Conservation (phyloP, 2,329 filamentous ascomycete species). For the Monascus ruber region DNA sequence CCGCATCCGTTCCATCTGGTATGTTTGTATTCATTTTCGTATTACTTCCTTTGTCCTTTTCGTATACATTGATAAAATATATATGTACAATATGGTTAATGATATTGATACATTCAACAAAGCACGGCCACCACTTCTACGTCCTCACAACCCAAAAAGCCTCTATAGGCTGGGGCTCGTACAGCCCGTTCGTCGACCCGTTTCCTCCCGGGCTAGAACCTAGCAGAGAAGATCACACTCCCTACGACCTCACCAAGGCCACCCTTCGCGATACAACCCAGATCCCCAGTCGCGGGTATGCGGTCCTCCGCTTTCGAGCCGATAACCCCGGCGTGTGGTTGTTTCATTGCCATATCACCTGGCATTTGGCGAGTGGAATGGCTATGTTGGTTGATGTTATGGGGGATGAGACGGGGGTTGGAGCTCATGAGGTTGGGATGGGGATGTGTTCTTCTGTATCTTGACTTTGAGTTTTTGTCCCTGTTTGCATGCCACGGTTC, state of each 20-base stretch:
- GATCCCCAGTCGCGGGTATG: slow-evolving; percentile 43
- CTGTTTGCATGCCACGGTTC: no score
- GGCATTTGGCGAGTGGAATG: slow-evolving; percentile 39
- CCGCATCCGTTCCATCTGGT: slow-evolving; percentile 41
- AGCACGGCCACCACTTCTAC: slow-evolving; percentile 28
- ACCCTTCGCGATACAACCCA: slow-evolving; percentile 45
- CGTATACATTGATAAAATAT: not conserved
- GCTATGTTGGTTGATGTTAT: slow-evolving; percentile 29
- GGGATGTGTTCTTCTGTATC: slow-evolving; percentile 1
- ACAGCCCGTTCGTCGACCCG: slow-evolving; percentile 22
- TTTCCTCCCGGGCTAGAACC: slow-evolving; percentile 13
- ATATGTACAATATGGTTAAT: not conserved
- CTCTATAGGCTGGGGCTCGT: slow-evolving; percentile 26
- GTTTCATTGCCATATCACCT: slow-evolving; percentile 42
- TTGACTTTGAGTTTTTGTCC: not conserved
- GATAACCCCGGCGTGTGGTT: slow-evolving; percentile 43
- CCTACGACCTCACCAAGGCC: slow-evolving; percentile 17
- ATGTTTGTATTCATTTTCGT: slow-evolving; percentile 2
- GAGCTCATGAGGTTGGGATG: slow-evolving; percentile 4
- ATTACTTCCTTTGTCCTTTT: not conserved
- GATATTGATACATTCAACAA: not conserved
- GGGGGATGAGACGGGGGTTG: slow-evolving; percentile 7
- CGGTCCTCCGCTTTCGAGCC: slow-evolving; percentile 44
- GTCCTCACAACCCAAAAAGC: slow-evolving; percentile 18
- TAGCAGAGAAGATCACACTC: slow-evolving; percentile 21